Conservation (phyloP, 176 grass and related monocot genomes). For the Musa acuminata region DNA sequence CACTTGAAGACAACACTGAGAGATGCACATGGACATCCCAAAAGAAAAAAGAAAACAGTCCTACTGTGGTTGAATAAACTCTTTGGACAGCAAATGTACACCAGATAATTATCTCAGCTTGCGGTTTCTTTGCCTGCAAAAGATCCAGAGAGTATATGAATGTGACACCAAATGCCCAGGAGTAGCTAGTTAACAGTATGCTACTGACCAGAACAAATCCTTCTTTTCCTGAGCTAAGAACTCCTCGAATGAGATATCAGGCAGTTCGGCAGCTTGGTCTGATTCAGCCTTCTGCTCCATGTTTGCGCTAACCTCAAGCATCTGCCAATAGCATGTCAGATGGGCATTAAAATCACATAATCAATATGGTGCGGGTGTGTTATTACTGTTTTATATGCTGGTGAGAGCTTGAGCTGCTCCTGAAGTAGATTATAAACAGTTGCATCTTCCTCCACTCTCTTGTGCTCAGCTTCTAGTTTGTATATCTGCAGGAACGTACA, state of each 20-base stretch:
- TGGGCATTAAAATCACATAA: neutral
- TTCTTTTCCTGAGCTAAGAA: constrained; percentile 84
- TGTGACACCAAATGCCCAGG: neutral
- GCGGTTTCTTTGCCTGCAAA: constrained; percentile 50
- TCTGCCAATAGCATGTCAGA: constrained; percentile 28
- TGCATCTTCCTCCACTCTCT: constrained; percentile 71
- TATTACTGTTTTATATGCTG: constrained; percentile 57
- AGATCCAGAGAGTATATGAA: neutral
- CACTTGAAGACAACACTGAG: too few species aligned
- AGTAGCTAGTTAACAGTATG: neutral
- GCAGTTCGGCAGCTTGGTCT: constrained; percentile 25
- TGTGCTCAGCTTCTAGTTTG: constrained; percentile 63
- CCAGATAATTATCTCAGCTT: constrained; percentile 39
- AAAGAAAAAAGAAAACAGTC: too few species aligned
- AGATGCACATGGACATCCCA: too few species aligned
- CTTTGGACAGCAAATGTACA: constrained; percentile 1
- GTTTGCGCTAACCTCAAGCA: constrained; percentile 39
- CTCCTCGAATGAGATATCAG: constrained; percentile 84
- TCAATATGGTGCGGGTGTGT: neutral
- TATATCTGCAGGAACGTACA: constrained; percentile 33
- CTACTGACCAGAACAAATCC: constrained; percentile 61
- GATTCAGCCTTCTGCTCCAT: constrained; percentile 26
- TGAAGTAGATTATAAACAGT: constrained; percentile 59
- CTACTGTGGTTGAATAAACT: neutral
- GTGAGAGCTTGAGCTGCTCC: constrained; percentile 57